Evolutionary conservation across 768 basidiomycete species (phyloP).

Genomic region (Collybia sordida): DNA sequence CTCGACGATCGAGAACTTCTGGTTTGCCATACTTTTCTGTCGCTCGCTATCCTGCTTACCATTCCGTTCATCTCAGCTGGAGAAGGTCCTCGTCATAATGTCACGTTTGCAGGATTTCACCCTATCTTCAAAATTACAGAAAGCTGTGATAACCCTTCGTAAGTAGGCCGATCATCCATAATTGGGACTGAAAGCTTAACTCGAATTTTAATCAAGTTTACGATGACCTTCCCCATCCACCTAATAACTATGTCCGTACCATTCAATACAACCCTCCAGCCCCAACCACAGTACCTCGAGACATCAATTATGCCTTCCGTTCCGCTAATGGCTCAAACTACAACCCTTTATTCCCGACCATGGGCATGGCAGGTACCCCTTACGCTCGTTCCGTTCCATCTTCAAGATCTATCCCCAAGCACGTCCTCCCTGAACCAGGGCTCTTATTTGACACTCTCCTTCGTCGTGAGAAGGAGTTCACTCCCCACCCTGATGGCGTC

Average conservation of each 20-base stretch:
- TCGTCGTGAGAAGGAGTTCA: slow-evolving; percentile 41
- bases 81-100: slow-evolving; percentile 61
- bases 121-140: slow-evolving; percentile 41
- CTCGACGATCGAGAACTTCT: slow-evolving; percentile 63
- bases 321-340: slow-evolving; percentile 62
- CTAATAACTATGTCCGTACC: slow-evolving; percentile 46
- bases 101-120: slow-evolving; percentile 38
- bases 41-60: neutral
- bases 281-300: slow-evolving; percentile 1
- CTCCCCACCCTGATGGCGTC: slow-evolving; percentile 64
- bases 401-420: slow-evolving; percentile 35
- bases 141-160: slow-evolving; percentile 55
- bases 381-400: slow-evolving; percentile 70
- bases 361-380: slow-evolving; percentile 61
- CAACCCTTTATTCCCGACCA: slow-evolving; percentile 49
- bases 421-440: slow-evolving; percentile 61
- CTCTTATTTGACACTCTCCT: slow-evolving; percentile 75
- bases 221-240: slow-evolving; percentile 80
- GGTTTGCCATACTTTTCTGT: slow-evolving; percentile 31
- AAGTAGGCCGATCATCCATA: slow-evolving; percentile 24
- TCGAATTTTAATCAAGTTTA: slow-evolving; percentile 47
- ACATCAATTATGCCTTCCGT: slow-evolving; percentile 51
- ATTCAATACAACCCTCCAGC: neutral
- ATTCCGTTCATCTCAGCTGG: slow-evolving; percentile 48
- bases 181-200: slow-evolving; percentile 13